phyloP scores from a whole-genome alignment of 2,329 filamentous ascomycete species.

The Fusarium brachygibbosum region DNA sequence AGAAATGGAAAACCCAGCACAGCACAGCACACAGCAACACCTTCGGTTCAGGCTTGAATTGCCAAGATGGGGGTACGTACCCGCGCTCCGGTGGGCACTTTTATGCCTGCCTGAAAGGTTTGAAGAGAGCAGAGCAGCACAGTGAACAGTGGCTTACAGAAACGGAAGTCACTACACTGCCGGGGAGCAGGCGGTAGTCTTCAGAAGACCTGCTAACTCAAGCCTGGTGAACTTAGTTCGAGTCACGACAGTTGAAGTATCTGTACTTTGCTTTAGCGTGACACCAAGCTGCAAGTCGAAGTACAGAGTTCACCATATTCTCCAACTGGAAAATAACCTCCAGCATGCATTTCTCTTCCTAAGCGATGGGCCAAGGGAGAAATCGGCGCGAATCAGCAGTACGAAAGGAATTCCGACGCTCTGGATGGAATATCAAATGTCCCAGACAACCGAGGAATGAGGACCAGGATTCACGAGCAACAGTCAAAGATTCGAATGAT shows the following conservation, averaged over 20 bases:
- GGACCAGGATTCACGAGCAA: conserved; percentile 26
- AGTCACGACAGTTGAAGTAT: conserved; percentile 17
- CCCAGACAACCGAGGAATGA: conserved; percentile 41
- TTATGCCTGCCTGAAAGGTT: conserved; percentile 19
- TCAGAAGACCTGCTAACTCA: conserved; percentile 23
- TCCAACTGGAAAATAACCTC: conserved; percentile 13
- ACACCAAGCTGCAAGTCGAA: not conserved
- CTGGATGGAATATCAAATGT: conserved; percentile 20
- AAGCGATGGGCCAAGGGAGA: conserved; percentile 28
- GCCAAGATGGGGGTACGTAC: conserved; percentile 42
- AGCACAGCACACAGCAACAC: conserved; percentile 26
- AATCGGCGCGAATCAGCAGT: conserved; percentile 16
- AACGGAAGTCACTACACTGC: conserved; percentile 12
- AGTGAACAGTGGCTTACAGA: conserved; percentile 8
- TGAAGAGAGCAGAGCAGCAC: conserved; percentile 1
- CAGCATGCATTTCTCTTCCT: conserved; percentile 20
- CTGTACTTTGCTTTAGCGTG: conserved; percentile 9
- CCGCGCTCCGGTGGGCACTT: conserved; percentile 38
- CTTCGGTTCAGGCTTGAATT: conserved; percentile 29
- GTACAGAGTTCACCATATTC: conserved; percentile 15
- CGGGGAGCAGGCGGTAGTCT: conserved; percentile 11
- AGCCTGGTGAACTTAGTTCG: conserved; percentile 38
- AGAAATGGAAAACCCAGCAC: conserved; percentile 39
- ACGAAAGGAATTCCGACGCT: conserved; percentile 38
- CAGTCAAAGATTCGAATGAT: conserved; percentile 24